Evolutionary conservation across 805 yeast species (phyloP).

Genomic region (Saturnispora quitensis): DNA sequence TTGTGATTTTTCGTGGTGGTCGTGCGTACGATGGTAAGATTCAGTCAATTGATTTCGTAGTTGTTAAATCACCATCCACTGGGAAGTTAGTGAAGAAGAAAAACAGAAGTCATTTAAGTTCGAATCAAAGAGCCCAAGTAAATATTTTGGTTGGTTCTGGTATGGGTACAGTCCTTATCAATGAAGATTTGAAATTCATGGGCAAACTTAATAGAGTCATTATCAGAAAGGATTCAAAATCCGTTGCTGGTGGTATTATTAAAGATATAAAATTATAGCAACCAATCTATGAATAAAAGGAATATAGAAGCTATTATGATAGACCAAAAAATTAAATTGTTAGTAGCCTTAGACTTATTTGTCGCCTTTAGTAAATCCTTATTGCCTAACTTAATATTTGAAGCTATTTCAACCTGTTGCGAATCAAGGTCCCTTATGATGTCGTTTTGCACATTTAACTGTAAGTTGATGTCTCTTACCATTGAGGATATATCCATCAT

Average conservation of each 20-base stretch:
- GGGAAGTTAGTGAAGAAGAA: conserved; percentile 35
- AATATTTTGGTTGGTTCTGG: conserved; percentile 28
- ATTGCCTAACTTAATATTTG: conserved; percentile 65
- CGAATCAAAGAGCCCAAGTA: conserved; percentile 52
- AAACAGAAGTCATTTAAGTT: conserved; percentile 45
- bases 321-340: conserved; percentile 44
- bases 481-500: conserved; percentile 66
- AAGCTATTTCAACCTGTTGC: conserved; percentile 56
- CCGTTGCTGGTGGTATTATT: conserved; percentile 45
- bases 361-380: conserved; percentile 60
- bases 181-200: background rate
- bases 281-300: conserved; percentile 45
- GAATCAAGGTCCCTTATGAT: conserved; percentile 54
- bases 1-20: conserved; percentile 70
- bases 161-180: conserved; percentile 1
- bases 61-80: conserved; percentile 22
- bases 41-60: conserved; percentile 30
- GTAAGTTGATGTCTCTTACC: conserved; percentile 66
- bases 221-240: conserved; percentile 57
- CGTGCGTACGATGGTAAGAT: conserved; percentile 63
- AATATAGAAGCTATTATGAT: conserved; percentile 50
- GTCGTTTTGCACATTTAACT: conserved; percentile 63
- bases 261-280: conserved; percentile 12
- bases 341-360: conserved; percentile 50
- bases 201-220: conserved; percentile 52